These are phyloP conservation scores for Saturnispora bothae DNA, from an alignment of 805 yeast species.

Conservation along the genomic window DNA sequence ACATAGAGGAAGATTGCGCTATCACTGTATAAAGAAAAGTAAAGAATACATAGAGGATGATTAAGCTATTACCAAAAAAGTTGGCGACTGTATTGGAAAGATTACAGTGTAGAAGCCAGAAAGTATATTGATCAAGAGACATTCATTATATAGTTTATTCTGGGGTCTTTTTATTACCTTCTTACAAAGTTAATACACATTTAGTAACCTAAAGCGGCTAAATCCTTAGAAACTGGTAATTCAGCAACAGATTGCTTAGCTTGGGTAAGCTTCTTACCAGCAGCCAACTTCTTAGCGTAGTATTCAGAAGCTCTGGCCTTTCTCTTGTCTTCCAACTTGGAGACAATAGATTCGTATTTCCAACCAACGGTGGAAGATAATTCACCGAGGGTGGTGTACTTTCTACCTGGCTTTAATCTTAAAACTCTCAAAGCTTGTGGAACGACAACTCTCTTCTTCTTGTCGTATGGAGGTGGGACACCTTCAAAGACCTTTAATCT, in stretches of 20 bases:
- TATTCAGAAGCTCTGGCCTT: slow-evolving; percentile 97
- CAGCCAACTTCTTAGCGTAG: slow-evolving; percentile 97
- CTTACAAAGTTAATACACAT: slow-evolving; percentile 16
- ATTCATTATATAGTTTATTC: too few relatives aligned
- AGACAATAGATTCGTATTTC: slow-evolving; percentile 98
- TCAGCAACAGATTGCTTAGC: slow-evolving; percentile 83
- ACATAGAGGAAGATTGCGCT: too few relatives aligned
- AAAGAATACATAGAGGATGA: too few relatives aligned
- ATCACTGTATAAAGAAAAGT: too few relatives aligned
- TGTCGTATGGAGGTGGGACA: slow-evolving; percentile 99
- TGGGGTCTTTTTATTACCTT: neutral
- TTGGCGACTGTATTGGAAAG: too few relatives aligned
- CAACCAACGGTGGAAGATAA: slow-evolving; percentile 96
- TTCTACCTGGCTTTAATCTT: slow-evolving; percentile 99
- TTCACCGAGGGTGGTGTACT: slow-evolving; percentile 97
- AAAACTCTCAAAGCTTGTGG: slow-evolving; percentile 99
- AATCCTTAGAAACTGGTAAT: slow-evolving; percentile 83
- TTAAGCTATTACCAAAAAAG: too few relatives aligned
- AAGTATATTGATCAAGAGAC: too few relatives aligned
- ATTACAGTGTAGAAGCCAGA: too few relatives aligned
- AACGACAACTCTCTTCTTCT: slow-evolving; percentile 98
- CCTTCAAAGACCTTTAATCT: slow-evolving; percentile 99
- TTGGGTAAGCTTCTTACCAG: slow-evolving; percentile 80
- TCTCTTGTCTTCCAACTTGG: slow-evolving; percentile 98
- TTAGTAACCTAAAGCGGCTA: slow-evolving; percentile 97